Base-by-base conservation (phyloP, 2,329 filamentous ascomycete species). In the Thielaviopsis punctulata region DNA sequence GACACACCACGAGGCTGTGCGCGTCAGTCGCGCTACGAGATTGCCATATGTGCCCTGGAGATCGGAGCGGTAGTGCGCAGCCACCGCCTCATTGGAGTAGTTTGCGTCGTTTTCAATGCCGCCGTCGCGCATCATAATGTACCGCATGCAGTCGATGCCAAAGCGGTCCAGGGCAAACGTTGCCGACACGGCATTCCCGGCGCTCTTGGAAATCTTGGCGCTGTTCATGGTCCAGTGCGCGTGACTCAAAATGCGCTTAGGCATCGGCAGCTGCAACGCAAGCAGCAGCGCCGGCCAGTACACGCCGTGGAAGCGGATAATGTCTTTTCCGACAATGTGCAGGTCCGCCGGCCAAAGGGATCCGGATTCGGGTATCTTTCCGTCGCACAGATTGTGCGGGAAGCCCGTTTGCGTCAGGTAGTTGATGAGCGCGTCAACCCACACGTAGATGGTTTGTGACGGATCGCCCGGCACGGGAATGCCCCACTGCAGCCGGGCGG, bases 261-360 rank as follows among this genome's bases (percentile, higher is more conserved):
- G 87, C 1, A 85, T 70, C 1, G 86, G 83, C 4, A 96, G 72
- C 49, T 82, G 80, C 13, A 95, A 71, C 1, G 92, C 90, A 75
- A 98, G 83, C 15, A 98, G 79, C 59, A 98, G 84, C 3, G 92
- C 92, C 0, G 92, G 92, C 92, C 93, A 98, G 71, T 98, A 98
- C 47, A 98, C 82, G 65, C 86, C 90, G 64, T 98, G 93, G 66
- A 98, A 98, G 18, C 88, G 83, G 53, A 94, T 73, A 58, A 98
- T 98, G 64, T 98, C 92, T 66, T 98, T 98, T 48, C 92, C 92
- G 52, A 98, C 82, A 23, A 98, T 79, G 45, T 98, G 92, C 18
- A 92, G 75, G 64, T 98, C 82, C 8, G 87, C 86, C 4, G 92
- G 92, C 90, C 92, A 98, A 22, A 85, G 80, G 48, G 73, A 68